These are phyloP conservation scores for Phyllachora maydis DNA, from an alignment of 2,329 filamentous ascomycete species.

Conservation along the genomic window DNA sequence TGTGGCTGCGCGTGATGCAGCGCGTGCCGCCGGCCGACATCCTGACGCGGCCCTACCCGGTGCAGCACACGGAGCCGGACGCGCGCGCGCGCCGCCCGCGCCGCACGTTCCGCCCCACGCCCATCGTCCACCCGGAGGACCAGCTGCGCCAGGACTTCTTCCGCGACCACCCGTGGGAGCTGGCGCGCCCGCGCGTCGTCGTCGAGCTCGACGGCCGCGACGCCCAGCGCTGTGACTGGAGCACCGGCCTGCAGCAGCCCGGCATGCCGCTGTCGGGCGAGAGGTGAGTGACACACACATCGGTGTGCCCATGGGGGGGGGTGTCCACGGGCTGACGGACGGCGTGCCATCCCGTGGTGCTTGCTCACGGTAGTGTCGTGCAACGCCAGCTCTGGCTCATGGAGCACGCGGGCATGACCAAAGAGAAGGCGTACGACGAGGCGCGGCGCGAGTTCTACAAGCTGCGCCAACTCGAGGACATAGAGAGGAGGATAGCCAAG, in stretches of 20 bases:
- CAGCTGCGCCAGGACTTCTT: constrained; percentile 64
- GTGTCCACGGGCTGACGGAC: too few relatives aligned
- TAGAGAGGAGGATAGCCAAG: constrained; percentile 60
- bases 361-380: constrained; percentile 55
- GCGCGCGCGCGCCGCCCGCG: constrained; percentile 42
- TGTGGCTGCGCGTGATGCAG: constrained; percentile 30
- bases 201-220: constrained; percentile 78
- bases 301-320: neutral
- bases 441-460: constrained; percentile 83
- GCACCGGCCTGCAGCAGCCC: constrained; percentile 47
- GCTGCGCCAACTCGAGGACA: constrained; percentile 61
- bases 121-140: constrained; percentile 69
- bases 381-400: constrained; percentile 83
- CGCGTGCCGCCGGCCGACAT: constrained; percentile 36
- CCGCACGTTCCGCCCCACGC: constrained; percentile 61
- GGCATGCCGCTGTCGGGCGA: constrained; percentile 67
- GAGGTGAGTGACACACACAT: constrained; percentile 51
- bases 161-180: constrained; percentile 89
- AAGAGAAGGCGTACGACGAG: constrained; percentile 59
- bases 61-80: constrained; percentile 18
- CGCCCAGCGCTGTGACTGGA: constrained; percentile 59
- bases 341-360: too few relatives aligned
- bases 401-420: constrained; percentile 36
- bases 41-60: constrained; percentile 28
- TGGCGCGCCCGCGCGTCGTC: constrained; percentile 70